Evolutionary conservation across 176 grass and related monocot species (phyloP), one percentile per base, ranked within the genome.

Genomic region (Cymbopogon citratus): DNA sequence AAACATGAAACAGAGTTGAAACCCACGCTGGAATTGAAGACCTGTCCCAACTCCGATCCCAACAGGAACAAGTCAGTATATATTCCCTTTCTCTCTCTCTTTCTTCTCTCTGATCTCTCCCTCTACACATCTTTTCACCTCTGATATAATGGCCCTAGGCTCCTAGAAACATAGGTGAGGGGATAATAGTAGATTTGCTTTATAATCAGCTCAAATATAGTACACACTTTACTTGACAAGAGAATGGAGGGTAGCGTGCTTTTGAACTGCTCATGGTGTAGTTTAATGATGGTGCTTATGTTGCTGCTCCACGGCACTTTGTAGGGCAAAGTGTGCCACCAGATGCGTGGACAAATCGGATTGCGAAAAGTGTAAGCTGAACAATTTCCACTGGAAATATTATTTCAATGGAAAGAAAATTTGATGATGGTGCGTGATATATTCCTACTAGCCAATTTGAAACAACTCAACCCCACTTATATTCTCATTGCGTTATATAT

Each of bases 361-460:
- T 41, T 72, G 60, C 80, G 90, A 92, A 92, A 92, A 81, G 84
- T 92, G 90, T 86, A 48, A 26, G 70, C 66, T 49, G n/a, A 57
- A 73, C 52, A 67, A 83, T 90, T 86, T 90, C 68, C 75, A 49
- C 24, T 0, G 0, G 26, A 51, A 74, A 15, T 12, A 54, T 69
- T 66, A 61, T 90, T 86, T 62, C 18, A 0, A 1, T 12, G 7
- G 68, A 79, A 35, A 83, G 23, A 31, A 48, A 35, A 78, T 51
- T n/a, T 33, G 51, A 79, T 33, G 52, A 79, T 83, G 75, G 75
- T 35, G 84, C 74, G 15, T 44, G 84, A 90, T 25, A 60, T 60
- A 60, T 83, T 86, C 80, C 69, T 79, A 5, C 69, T 79, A 5
- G 40, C 69, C 75, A 83, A 83, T 80, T 79, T 90, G 79, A 90